A percentile compares a stretch with the other conserved stretches of the same genome.
Evolutionary conservation across 116 monocot species (phyloP).

Genomic region (Phalaenopsis hybrid): DNA sequence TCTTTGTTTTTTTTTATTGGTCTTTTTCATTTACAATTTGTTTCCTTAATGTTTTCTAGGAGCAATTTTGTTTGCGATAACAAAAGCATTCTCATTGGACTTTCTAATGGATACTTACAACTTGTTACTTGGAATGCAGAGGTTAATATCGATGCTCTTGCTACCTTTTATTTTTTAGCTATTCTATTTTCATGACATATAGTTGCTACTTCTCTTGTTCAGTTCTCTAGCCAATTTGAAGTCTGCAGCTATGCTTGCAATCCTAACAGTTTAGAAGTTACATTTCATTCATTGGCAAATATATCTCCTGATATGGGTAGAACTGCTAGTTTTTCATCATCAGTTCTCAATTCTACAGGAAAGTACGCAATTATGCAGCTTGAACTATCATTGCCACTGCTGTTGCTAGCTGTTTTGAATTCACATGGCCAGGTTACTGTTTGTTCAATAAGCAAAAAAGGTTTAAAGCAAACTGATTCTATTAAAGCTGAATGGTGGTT

Average conservation of each 20-base stretch:
- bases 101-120: slow-evolving; percentile 64
- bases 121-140: slow-evolving; percentile 85
- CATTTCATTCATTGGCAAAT: slow-evolving; percentile 9
- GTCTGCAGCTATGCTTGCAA: slow-evolving; percentile 27
- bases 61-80: slow-evolving; percentile 94
- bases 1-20: not conserved
- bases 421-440: slow-evolving; percentile 66
- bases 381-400: slow-evolving; percentile 61
- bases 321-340: slow-evolving; percentile 7
- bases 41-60: slow-evolving; percentile 34
- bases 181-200: not conserved
- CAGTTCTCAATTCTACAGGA: slow-evolving; percentile 21
- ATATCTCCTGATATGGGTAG: slow-evolving; percentile 17
- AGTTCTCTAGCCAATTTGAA: slow-evolving; percentile 67
- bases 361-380: slow-evolving; percentile 66
- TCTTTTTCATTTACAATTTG: not conserved
- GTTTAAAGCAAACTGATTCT: slow-evolving; percentile 49
- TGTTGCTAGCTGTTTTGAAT: slow-evolving; percentile 68
- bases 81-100: slow-evolving; percentile 77
- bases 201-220: slow-evolving; percentile 14
- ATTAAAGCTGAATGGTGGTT: slow-evolving; percentile 76
- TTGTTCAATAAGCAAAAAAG: slow-evolving; percentile 82
- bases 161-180: not conserved
- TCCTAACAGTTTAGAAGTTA: slow-evolving; percentile 10
- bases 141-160: slow-evolving; percentile 32